phyloP scores from a whole-genome alignment of 1,139 yeast genomes.

The Candida labiduridarum region DNA sequence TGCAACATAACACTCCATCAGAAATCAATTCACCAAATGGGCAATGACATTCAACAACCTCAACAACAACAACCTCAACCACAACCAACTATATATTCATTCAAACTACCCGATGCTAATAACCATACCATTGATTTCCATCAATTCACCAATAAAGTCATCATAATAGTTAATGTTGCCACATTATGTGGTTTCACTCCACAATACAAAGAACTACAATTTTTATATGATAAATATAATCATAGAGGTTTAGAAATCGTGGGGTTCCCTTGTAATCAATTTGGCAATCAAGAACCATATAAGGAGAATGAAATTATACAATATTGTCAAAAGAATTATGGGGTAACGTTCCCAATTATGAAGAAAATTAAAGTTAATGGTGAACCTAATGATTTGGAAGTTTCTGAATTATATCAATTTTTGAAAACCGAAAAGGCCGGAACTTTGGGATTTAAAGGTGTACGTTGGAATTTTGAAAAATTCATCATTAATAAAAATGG shows the following conservation, averaged over 20 bases:
- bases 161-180: conserved; percentile 48
- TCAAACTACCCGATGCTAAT: conserved; percentile 17
- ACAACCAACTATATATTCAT: conserved; percentile 11
- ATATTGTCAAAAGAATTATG: conserved; percentile 68
- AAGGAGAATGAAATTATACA: conserved; percentile 64
- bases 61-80: background rate
- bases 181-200: conserved; percentile 49
- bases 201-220: conserved; percentile 40
- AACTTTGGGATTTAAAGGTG: conserved; percentile 72
- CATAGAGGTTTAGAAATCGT: conserved; percentile 34
- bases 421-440: conserved; percentile 45
- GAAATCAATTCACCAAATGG: no score
- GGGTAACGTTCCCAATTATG: conserved; percentile 49
- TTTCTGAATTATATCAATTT: conserved; percentile 30
- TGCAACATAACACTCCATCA: background rate
- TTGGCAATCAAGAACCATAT: conserved; percentile 85
- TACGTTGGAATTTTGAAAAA: conserved; percentile 96
- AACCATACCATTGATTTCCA: conserved; percentile 21
- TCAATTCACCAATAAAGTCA: conserved; percentile 33
- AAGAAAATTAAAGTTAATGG: conserved; percentile 43
- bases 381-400: conserved; percentile 17
- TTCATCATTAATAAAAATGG: conserved; percentile 77
- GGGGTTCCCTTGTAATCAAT: conserved; percentile 51
- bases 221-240: conserved; percentile 33
- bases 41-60: background rate